Conservation (phyloP, 2,329 filamentous ascomycete species). For the Pyricularia sp. region DNA sequence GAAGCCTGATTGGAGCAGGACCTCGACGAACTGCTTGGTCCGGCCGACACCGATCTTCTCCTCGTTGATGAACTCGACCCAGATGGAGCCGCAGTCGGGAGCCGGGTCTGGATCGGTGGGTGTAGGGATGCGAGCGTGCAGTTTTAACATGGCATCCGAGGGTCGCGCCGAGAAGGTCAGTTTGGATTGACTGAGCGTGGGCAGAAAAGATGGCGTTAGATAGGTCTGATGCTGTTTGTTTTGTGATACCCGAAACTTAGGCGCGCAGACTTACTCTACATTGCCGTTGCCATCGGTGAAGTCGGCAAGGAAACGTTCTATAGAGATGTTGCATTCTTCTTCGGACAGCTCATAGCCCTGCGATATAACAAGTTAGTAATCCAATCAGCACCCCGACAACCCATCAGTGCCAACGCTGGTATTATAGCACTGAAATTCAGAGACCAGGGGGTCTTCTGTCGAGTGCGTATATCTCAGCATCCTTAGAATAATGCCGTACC, state of each 20-base stretch:
- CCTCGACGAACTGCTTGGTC: constrained; percentile 80
- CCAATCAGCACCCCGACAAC: background rate
- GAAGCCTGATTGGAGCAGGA: constrained; percentile 71
- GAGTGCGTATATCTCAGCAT: background rate
- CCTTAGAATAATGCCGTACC: constrained; percentile 42
- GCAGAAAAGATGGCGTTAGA: constrained; percentile 2
- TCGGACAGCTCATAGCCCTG: constrained; percentile 92
- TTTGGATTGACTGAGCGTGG: constrained; percentile 55
- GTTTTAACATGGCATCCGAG: constrained; percentile 72
- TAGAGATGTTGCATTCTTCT: constrained; percentile 76
- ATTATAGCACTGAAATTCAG: background rate
- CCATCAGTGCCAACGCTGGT: background rate
- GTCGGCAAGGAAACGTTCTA: constrained; percentile 68
- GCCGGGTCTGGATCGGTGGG: constrained; percentile 59
- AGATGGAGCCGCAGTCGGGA: constrained; percentile 77
- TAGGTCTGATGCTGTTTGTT: background rate
- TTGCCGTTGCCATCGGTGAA: constrained; percentile 66
- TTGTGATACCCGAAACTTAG: background rate
- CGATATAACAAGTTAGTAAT: background rate
- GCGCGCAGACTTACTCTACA: constrained; percentile 53
- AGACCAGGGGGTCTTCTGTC: background rate
- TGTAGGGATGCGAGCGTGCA: constrained; percentile 67
- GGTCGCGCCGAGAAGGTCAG: constrained; percentile 87
- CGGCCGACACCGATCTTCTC: constrained; percentile 80
- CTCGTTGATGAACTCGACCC: constrained; percentile 81